Conservation (phyloP, 78 protist genomes). For the Protostelium mycophagum region DNA sequence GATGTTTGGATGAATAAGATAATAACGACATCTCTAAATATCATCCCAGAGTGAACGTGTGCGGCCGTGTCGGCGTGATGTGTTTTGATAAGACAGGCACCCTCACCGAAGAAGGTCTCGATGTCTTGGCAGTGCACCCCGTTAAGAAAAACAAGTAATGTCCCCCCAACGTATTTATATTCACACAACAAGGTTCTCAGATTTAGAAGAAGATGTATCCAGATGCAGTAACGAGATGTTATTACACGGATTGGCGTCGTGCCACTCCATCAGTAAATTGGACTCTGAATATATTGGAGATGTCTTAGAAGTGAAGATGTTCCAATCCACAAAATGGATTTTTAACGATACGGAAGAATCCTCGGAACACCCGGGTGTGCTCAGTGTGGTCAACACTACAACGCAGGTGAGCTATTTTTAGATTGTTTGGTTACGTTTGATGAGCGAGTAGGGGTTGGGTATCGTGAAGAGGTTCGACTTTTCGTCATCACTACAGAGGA, state of each 20-base stretch:
- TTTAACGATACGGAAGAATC: slow-evolving; percentile 14
- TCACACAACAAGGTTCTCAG: not conserved
- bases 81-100: slow-evolving; percentile 95
- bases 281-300: slow-evolving; percentile 72
- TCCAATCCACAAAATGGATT: slow-evolving; percentile 38
- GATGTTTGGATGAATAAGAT: not conserved
- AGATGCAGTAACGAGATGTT: not conserved
- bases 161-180: not conserved
- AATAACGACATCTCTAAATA: too few species aligned
- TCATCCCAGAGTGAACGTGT: slow-evolving; percentile 58
- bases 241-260: slow-evolving; percentile 30
- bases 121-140: slow-evolving; percentile 57
- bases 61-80: slow-evolving; percentile 69
- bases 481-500: slow-evolving; percentile 74
- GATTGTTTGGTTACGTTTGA: not conserved
- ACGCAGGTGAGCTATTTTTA: not conserved
- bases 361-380: not conserved
- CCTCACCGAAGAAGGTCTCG: slow-evolving; percentile 86
- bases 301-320: slow-evolving; percentile 82
- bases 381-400: not conserved
- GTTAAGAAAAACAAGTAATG: slow-evolving; percentile 5
- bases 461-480: slow-evolving; percentile 47
- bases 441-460: not conserved
- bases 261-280: slow-evolving; percentile 66
- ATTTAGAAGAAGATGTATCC: not conserved